These are phyloP conservation scores for Phytophthora aleatoria DNA, from an alignment of 352 stramenopile species.

Conservation along the genomic window DNA sequence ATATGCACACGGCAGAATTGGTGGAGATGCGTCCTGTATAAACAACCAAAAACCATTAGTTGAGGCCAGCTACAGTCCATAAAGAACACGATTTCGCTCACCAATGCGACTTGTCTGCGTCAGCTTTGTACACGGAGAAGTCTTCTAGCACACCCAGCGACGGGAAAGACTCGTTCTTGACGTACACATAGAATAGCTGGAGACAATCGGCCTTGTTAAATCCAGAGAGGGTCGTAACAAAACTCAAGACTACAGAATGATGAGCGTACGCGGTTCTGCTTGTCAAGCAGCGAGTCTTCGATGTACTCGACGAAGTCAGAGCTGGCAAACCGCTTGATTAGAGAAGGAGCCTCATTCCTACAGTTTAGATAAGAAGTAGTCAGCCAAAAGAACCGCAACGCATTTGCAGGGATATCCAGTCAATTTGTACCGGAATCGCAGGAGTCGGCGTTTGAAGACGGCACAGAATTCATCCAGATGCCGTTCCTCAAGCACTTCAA, in stretches of 20 bases:
- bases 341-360: conserved; percentile 72
- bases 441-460: conserved; percentile 62
- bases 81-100: conserved; percentile 19
- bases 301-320: conserved; percentile 77
- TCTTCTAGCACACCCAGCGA: conserved; percentile 76
- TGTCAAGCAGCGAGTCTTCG: conserved; percentile 79
- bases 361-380: background rate
- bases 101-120: conserved; percentile 48
- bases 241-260: background rate
- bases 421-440: conserved; percentile 54
- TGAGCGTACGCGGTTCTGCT: conserved; percentile 62
- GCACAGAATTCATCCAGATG: conserved; percentile 58
- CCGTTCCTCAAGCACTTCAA: conserved; percentile 53
- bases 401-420: too few relatives aligned
- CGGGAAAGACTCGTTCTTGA: conserved; percentile 76
- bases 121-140: conserved; percentile 59
- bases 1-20: conserved; percentile 76
- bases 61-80: background rate
- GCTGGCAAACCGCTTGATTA: conserved; percentile 82
- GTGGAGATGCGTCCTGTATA: conserved; percentile 63
- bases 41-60: background rate
- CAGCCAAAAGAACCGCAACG: background rate
- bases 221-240: background rate
- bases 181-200: conserved; percentile 81
- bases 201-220: conserved; percentile 4